These are phyloP conservation scores for Chlorophyllum brunneum DNA, from an alignment of 768 basidiomycete species.

Conservation along the genomic window DNA sequence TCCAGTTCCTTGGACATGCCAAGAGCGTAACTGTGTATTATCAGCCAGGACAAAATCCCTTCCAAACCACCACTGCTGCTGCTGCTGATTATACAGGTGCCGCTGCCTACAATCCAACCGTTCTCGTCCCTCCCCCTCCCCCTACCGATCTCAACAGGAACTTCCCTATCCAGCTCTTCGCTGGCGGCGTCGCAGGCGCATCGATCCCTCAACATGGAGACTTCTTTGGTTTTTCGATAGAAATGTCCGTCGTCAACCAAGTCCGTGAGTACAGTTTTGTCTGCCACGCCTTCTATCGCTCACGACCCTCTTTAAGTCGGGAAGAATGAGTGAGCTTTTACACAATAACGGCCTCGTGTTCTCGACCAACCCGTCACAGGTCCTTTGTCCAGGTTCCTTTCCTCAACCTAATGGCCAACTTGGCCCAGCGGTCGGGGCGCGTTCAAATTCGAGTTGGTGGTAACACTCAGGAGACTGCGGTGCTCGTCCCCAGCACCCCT, in stretches of 20 bases:
- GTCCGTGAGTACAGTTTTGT: slow-evolving; percentile 36
- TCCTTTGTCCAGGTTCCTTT: slow-evolving; percentile 55
- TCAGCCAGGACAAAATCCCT: slow-evolving; percentile 25
- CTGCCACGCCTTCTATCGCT: not conserved
- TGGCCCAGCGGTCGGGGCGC: slow-evolving; percentile 58
- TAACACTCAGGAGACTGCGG: slow-evolving; percentile 72
- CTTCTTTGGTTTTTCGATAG: slow-evolving; percentile 57
- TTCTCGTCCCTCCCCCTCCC: slow-evolving; percentile 46
- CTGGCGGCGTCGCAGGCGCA: slow-evolving; percentile 27
- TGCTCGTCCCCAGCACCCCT: slow-evolving; percentile 43
- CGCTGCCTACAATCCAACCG: slow-evolving; percentile 51
- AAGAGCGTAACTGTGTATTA: slow-evolving; percentile 33
- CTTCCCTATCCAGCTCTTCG: slow-evolving; percentile 43
- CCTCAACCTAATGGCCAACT: slow-evolving; percentile 74
- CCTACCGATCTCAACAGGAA: slow-evolving; percentile 39
- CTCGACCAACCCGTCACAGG: slow-evolving; percentile 20
- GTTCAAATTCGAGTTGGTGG: slow-evolving; percentile 74
- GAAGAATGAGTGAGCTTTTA: slow-evolving; percentile 37
- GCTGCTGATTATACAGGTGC: slow-evolving; percentile 43
- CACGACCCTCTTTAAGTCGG: slow-evolving; percentile 34
- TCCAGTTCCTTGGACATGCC: slow-evolving; percentile 7
- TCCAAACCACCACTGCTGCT: slow-evolving; percentile 27
- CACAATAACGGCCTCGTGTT: slow-evolving; percentile 20
- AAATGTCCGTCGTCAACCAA: slow-evolving; percentile 59
- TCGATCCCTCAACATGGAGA: slow-evolving; percentile 35